Percentiles rank a stretch among this genome's conserved stretches.
Evolutionary conservation across 805 yeast species (phyloP).

Genomic region (Teunomyces stri): DNA sequence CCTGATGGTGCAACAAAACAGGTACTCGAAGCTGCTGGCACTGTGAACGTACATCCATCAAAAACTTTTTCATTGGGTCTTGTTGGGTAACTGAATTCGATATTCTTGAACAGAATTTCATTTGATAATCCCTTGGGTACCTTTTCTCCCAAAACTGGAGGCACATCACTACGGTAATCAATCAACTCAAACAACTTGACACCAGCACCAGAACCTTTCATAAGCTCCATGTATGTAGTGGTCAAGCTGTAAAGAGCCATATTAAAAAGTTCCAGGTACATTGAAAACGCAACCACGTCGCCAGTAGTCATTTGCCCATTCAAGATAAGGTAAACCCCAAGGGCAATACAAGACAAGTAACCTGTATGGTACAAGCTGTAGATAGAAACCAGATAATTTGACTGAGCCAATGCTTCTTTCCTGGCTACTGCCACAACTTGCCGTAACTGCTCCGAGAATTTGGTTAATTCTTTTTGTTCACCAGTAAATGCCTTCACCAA

Average conservation of each 20-base stretch:
- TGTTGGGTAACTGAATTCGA: slow-evolving; percentile 41
- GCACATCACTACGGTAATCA: slow-evolving; percentile 35
- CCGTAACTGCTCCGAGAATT: slow-evolving; percentile 38
- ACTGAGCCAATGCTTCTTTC: slow-evolving; percentile 44
- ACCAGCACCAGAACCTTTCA: slow-evolving; percentile 50
- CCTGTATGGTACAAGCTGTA: slow-evolving; percentile 43
- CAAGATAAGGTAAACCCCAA: slow-evolving; percentile 42
- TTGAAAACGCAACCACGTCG: slow-evolving; percentile 45
- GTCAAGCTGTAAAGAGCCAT: slow-evolving; percentile 44
- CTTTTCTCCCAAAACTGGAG: slow-evolving; percentile 34
- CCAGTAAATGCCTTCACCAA: slow-evolving; percentile 45
- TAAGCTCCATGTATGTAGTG: slow-evolving; percentile 44
- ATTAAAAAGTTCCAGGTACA: slow-evolving; percentile 45
- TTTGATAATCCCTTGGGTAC: slow-evolving; percentile 21
- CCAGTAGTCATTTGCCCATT: slow-evolving; percentile 47
- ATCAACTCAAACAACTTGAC: slow-evolving; percentile 42
- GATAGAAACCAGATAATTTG: slow-evolving; percentile 43
- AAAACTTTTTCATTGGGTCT: slow-evolving; percentile 36
- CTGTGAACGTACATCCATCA: slow-evolving; percentile 35
- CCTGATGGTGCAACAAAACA: slow-evolving; percentile 58
- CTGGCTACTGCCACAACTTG: slow-evolving; percentile 42
- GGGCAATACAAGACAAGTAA: slow-evolving; percentile 40
- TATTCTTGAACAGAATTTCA: slow-evolving; percentile 37
- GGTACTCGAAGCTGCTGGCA: slow-evolving; percentile 36
- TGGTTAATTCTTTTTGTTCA: slow-evolving; percentile 39